Evolutionary conservation across 495 filamentous ascomycete genomes (phyloP).

Genomic region (Daldinia grandis): DNA sequence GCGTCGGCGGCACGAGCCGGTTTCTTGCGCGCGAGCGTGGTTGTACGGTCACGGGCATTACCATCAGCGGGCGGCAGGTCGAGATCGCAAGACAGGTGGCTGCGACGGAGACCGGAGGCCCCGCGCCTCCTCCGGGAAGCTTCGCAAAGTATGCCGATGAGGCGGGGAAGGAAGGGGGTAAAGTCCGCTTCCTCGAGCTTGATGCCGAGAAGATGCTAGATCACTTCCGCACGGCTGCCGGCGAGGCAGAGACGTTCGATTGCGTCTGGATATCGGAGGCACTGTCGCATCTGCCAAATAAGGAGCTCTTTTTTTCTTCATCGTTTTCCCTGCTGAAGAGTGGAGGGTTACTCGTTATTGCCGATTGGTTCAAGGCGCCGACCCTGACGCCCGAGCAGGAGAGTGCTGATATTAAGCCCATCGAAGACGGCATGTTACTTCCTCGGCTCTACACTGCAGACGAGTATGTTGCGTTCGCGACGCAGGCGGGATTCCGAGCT

Average conservation of each 20-base stretch:
- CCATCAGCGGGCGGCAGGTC: conserved; percentile 65
- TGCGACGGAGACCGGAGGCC: conserved; percentile 43
- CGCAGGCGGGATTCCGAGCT: conserved; percentile 54
- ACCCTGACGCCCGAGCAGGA: conserved; percentile 52
- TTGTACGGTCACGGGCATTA: conserved; percentile 63
- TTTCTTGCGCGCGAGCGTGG: conserved; percentile 57
- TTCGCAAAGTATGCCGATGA: conserved; percentile 48
- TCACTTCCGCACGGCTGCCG: conserved; percentile 47
- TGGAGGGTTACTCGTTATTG: conserved; percentile 56
- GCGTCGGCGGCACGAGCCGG: conserved; percentile 63
- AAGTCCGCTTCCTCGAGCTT: conserved; percentile 61
- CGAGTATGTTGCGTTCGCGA: conserved; percentile 59
- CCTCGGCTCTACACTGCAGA: conserved; percentile 59
- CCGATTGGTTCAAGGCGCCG: conserved; percentile 65
- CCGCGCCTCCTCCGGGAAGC: conserved; percentile 16
- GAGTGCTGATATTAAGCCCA: conserved; percentile 62
- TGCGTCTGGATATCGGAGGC: conserved; percentile 68
- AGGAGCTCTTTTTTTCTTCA: conserved; percentile 63
- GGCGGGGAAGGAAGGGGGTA: conserved; percentile 39
- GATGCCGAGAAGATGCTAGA: conserved; percentile 67
- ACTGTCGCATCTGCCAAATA: conserved; percentile 65
- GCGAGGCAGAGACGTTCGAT: conserved; percentile 52
- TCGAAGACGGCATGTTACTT: conserved; percentile 68
- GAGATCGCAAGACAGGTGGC: conserved; percentile 58
- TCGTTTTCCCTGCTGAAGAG: conserved; percentile 55